Evolutionary conservation across 2,329 filamentous ascomycete genomes (phyloP).

Genomic region (Exserohilum rostratum): DNA sequence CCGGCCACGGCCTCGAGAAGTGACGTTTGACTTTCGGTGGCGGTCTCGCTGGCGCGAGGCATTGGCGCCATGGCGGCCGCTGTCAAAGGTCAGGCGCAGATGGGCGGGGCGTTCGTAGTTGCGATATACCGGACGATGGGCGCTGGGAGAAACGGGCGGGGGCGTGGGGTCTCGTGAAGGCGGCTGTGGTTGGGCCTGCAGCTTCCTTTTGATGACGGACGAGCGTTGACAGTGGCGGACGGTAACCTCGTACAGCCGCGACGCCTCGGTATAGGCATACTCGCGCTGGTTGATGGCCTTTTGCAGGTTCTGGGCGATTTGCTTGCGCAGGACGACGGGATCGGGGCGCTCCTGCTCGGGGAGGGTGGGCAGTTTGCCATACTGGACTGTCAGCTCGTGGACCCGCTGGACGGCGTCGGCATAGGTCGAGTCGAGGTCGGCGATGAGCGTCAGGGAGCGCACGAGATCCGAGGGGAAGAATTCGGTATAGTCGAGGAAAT

Average conservation of each 20-base stretch:
- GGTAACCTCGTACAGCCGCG: conserved; percentile 62
- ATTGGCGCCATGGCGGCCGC: conserved; percentile 25
- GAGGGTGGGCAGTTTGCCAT: conserved; percentile 59
- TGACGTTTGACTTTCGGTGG: conserved; percentile 25
- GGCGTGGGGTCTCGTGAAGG: conserved; percentile 67
- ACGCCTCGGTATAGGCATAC: conserved; percentile 62
- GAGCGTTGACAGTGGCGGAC: conserved; percentile 64
- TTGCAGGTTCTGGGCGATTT: conserved; percentile 63
- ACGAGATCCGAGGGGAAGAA: conserved; percentile 70
- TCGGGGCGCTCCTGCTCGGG: conserved; percentile 58
- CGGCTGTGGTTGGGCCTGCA: conserved; percentile 66
- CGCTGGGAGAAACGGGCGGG: conserved; percentile 51
- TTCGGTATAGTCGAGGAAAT: conserved; percentile 73
- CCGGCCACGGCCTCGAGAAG: conserved; percentile 20
- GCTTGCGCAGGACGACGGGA: conserved; percentile 57
- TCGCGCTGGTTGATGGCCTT: conserved; percentile 62
- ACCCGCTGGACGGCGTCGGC: conserved; percentile 52
- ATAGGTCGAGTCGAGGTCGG: conserved; percentile 56
- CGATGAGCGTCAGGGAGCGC: conserved; percentile 67
- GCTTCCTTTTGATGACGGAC: conserved; percentile 65
- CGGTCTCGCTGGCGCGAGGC: conserved; percentile 31
- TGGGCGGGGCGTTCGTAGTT: conserved; percentile 34
- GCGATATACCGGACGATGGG: conserved; percentile 31
- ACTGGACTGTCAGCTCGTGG: conserved; percentile 56
- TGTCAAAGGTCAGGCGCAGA: conserved; percentile 39